Evolutionary conservation across 2,329 filamentous ascomycete species (phyloP).

Genomic region (Fusarium oxysporum): DNA sequence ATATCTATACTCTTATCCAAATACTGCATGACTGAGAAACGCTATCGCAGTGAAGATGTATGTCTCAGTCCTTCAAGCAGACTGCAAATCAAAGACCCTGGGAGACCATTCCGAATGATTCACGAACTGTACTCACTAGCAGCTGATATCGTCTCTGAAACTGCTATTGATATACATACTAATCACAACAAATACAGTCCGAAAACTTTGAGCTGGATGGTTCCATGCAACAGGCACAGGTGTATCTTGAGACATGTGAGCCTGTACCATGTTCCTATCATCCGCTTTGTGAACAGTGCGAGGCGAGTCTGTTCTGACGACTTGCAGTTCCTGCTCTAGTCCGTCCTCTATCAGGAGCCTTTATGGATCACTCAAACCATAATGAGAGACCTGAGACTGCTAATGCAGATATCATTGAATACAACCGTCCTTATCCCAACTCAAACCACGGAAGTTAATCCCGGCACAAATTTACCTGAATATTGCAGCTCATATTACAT

Average conservation of each 20-base stretch:
- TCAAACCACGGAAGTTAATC: background rate
- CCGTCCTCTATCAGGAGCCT: no score
- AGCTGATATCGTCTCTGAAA: background rate
- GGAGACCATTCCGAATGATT: background rate
- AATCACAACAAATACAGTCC: fast-evolving
- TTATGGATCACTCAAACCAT: background rate
- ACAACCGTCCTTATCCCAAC: fast-evolving
- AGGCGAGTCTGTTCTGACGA: background rate
- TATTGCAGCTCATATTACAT: background rate
- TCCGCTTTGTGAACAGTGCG: fast-evolving
- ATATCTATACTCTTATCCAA: fast-evolving
- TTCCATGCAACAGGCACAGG: background rate
- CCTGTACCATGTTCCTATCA: background rate
- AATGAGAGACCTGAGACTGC: no score
- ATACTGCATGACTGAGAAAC: fast-evolving
- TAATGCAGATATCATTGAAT: fast-evolving
- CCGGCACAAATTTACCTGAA: fast-evolving
- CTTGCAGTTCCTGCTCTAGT: no score
- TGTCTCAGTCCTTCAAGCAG: background rate
- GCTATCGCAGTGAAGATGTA: background rate
- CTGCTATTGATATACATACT: no score
- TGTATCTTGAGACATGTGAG: background rate
- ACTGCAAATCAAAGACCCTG: background rate
- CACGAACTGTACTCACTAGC: background rate
- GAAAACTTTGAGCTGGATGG: background rate